Evolutionary conservation across 2,329 filamentous ascomycete species (phyloP).

Genomic region (Colletotrichum limetticola): DNA sequence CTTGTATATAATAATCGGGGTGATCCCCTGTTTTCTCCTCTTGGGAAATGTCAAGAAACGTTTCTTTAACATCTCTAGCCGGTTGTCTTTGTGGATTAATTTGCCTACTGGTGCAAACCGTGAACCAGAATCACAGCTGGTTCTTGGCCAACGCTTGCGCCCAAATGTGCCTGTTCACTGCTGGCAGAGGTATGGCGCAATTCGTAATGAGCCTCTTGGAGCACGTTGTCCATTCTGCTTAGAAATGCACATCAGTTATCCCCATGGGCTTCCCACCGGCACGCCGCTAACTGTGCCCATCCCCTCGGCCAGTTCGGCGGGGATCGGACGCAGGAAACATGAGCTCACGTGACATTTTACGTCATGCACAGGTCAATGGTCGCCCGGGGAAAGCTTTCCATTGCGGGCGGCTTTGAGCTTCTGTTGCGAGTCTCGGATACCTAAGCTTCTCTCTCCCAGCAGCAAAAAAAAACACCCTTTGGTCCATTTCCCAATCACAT

Average conservation of each 20-base stretch:
- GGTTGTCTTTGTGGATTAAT: not conserved
- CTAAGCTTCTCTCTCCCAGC: conserved; percentile 20
- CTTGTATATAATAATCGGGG: conserved; percentile 32
- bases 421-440: conserved; percentile 11
- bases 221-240: conserved; percentile 7
- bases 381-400: conserved; percentile 3
- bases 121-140: not conserved
- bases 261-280: not conserved
- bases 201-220: not conserved
- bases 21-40: conserved; percentile 4
- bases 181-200: not conserved
- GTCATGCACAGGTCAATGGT: conserved; percentile 20
- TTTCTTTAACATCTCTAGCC: not conserved
- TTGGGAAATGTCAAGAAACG: not conserved
- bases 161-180: not conserved
- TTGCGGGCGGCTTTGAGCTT: conserved; percentile 20
- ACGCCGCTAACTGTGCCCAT: not conserved
- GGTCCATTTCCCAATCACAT: not conserved
- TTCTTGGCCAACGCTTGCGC: not conserved
- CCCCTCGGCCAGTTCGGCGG: conserved; percentile 4
- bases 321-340: not conserved
- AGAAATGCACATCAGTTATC: conserved; percentile 14
- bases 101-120: not conserved
- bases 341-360: conserved; percentile 33
- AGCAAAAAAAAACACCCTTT: conserved; percentile 12